A percentile compares a stretch with the other conserved stretches of the same genome.
Evolutionary conservation across 2,329 filamentous ascomycete genomes (phyloP).

Genomic region (Coniochaeta prunicola): DNA sequence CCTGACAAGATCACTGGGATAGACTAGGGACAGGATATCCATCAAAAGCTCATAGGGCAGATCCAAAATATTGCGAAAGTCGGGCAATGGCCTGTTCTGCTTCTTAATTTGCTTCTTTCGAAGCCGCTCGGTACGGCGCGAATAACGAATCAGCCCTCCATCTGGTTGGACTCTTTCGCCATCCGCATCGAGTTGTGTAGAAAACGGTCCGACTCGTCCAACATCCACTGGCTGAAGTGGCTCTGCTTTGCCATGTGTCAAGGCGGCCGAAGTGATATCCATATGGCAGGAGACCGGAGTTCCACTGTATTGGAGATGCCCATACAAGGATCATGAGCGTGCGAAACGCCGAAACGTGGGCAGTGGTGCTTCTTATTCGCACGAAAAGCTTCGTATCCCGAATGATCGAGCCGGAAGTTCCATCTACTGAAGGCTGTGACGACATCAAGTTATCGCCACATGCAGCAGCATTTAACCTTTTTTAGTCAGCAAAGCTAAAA

Average conservation of each 20-base stretch:
- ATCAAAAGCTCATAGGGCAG: neutral
- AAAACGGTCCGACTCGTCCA: neutral
- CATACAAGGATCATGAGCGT: neutral
- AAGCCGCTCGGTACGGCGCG: neutral
- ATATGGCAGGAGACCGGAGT: constrained; percentile 10
- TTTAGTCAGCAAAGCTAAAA: neutral
- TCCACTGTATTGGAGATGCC: neutral
- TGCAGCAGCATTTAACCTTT: neutral
- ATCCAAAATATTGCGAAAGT: neutral
- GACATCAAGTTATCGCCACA: neutral
- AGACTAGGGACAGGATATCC: constrained; percentile 15
- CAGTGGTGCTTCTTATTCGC: neutral
- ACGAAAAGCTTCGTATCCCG: neutral
- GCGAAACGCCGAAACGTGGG: neutral
- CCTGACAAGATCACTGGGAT: constrained; percentile 42
- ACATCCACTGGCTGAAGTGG: neutral
- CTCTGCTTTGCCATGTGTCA: neutral
- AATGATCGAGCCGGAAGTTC: neutral
- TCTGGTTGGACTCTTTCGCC: neutral
- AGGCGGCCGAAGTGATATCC: neutral
- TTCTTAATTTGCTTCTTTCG: constrained; percentile 1
- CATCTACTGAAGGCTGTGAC: neutral
- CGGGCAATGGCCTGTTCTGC: neutral
- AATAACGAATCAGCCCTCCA: neutral
- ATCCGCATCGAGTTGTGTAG: neutral